A percentile compares a stretch with the other conserved stretches of the same genome.
Conservation (phyloP, 2,329 filamentous ascomycete genomes). For the Fusarium cyanostomum region DNA sequence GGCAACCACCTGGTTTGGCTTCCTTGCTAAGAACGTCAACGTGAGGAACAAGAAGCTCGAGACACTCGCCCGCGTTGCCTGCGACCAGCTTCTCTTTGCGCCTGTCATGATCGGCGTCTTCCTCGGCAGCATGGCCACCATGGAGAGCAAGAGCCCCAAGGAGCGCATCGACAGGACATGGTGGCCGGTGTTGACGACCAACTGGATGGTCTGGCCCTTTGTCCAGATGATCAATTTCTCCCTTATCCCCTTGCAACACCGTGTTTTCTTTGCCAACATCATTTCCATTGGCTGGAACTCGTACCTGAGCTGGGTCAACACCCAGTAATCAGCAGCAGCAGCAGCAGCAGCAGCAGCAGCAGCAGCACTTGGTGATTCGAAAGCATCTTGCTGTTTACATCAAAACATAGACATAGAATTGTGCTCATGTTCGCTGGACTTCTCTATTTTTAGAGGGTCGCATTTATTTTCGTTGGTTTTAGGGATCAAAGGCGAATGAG, state of each 20-base stretch:
- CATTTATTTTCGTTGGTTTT: conserved; percentile 8
- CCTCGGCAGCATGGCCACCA: conserved; percentile 82
- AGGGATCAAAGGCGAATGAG: conserved; percentile 17
- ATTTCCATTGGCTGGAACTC: conserved; percentile 75
- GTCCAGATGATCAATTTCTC: conserved; percentile 91
- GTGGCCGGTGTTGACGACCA: conserved; percentile 76
- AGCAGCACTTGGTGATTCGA: background rate
- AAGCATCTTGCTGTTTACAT: conserved; percentile 3
- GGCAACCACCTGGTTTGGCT: conserved; percentile 85
- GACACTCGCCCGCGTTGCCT: conserved; percentile 78
- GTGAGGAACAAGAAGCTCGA: conserved; percentile 73
- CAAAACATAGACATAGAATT: conserved; percentile 33
- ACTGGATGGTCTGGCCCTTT: conserved; percentile 88
- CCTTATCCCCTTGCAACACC: conserved; percentile 82
- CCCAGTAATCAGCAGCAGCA: conserved; percentile 44
- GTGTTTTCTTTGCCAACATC: conserved; percentile 87
- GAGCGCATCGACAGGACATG: conserved; percentile 80
- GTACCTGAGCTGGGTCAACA: conserved; percentile 71
- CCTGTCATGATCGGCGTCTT: conserved; percentile 85
- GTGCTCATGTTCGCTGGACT: conserved; percentile 15
- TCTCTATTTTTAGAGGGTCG: conserved; percentile 6
- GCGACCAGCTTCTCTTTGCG: conserved; percentile 85
- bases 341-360: background rate
- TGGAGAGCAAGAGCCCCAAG: conserved; percentile 70
- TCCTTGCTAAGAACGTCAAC: conserved; percentile 76